These are phyloP conservation scores for Neonectria magnoliae DNA, from an alignment of 2,329 filamentous ascomycete genomes.

Conservation along the genomic window DNA sequence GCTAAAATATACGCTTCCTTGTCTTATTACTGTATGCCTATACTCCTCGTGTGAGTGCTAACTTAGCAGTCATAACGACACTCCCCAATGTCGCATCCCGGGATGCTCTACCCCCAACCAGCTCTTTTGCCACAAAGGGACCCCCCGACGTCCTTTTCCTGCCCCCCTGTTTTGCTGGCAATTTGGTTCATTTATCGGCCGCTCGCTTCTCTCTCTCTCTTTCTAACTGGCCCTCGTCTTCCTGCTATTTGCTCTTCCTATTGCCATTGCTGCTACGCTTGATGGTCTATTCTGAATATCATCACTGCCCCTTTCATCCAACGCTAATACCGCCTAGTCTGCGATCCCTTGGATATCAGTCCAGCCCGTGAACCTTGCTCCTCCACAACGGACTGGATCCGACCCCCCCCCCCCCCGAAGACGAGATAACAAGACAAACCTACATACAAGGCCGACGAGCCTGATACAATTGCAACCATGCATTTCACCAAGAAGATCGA, in stretches of 20 bases:
- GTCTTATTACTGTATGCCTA: neutral
- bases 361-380: slow-evolving; percentile 18
- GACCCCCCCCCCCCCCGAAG: too few relatives aligned
- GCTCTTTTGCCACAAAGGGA: slow-evolving; percentile 38
- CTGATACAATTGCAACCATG: slow-evolving; percentile 50
- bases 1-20: too few relatives aligned
- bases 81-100: slow-evolving; percentile 22
- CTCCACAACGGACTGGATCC: slow-evolving; percentile 39
- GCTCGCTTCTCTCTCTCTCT: slow-evolving; percentile 28
- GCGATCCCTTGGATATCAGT: slow-evolving; percentile 19
- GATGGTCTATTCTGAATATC: slow-evolving; percentile 5
- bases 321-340: slow-evolving; percentile 2
- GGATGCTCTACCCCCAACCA: slow-evolving; percentile 30
- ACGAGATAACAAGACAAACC: slow-evolving; percentile 10
- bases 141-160: slow-evolving; percentile 36
- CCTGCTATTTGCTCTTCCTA: neutral
- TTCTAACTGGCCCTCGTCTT: neutral
- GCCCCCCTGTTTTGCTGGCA: slow-evolving; percentile 34
- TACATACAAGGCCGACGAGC: slow-evolving; percentile 12
- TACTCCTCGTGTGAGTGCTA: neutral
- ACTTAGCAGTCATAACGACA: slow-evolving; percentile 10
- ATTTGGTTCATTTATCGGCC: slow-evolving; percentile 41
- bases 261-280: neutral
- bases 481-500: slow-evolving; percentile 85
- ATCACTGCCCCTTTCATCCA: neutral